These are phyloP conservation scores for Brassica rapa DNA, from an alignment of 345 rosid genomes.

Conservation along the genomic window DNA sequence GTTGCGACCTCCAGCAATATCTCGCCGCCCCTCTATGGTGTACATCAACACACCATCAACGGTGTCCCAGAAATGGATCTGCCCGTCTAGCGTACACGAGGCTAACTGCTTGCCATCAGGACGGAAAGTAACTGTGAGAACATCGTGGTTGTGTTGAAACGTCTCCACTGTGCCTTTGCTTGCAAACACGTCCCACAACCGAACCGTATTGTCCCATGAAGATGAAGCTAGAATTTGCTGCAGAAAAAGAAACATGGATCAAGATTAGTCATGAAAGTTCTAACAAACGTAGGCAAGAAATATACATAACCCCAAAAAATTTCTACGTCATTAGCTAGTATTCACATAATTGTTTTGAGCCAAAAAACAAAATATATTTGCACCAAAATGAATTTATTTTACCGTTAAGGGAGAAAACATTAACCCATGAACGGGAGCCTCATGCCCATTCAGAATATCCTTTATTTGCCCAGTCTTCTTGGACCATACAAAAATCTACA, in stretches of 20 bases:
- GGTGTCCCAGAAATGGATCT: slow-evolving; percentile 97
- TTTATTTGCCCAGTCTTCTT: slow-evolving; percentile 94
- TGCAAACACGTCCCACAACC: slow-evolving; percentile 92
- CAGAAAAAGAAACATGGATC: slow-evolving; percentile 1
- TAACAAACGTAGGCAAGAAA: slow-evolving; percentile 17
- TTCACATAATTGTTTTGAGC: slow-evolving; percentile 12
- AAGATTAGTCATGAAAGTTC: not conserved
- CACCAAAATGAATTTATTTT: slow-evolving; percentile 35
- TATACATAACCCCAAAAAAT: not conserved
- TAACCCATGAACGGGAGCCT: slow-evolving; percentile 96
- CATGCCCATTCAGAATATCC: slow-evolving; percentile 94
- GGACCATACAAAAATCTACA: slow-evolving; percentile 95
- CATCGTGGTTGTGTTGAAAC: slow-evolving; percentile 88
- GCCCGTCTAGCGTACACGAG: slow-evolving; percentile 88
- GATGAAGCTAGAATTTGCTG: slow-evolving; percentile 77
- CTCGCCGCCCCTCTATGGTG: slow-evolving; percentile 96
- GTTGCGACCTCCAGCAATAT: slow-evolving; percentile 92
- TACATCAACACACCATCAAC: slow-evolving; percentile 82
- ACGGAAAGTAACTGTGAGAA: slow-evolving; percentile 82
- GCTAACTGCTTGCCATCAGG: slow-evolving; percentile 97
- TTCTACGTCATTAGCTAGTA: not conserved
- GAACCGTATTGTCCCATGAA: slow-evolving; percentile 95
- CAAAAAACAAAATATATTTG: not conserved
- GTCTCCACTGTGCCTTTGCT: slow-evolving; percentile 89
- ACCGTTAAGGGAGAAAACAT: slow-evolving; percentile 86